Evolutionary conservation across 371 early-diverging fungal genomes (phyloP).

Genomic region (Coemansia sp.): DNA sequence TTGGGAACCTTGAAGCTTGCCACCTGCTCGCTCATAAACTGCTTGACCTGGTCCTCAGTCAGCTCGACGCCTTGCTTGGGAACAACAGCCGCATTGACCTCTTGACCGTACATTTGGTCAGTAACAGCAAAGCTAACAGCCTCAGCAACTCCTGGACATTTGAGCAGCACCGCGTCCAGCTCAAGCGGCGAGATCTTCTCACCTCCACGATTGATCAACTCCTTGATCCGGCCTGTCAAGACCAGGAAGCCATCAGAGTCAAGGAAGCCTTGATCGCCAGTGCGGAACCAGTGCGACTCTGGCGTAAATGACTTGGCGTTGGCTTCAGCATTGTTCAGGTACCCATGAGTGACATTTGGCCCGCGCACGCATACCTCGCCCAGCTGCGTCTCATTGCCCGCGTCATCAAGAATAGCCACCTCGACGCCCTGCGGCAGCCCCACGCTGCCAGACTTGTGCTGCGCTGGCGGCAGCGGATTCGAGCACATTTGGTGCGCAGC

Average conservation of each 20-base stretch:
- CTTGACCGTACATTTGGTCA: slow-evolving; percentile 78
- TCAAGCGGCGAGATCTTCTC: slow-evolving; percentile 82
- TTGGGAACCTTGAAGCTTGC: slow-evolving; percentile 80
- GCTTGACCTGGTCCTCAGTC: slow-evolving; percentile 56
- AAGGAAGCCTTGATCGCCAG: slow-evolving; percentile 77
- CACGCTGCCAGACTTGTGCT: slow-evolving; percentile 78
- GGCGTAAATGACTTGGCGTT: slow-evolving; percentile 64
- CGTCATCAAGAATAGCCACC: slow-evolving; percentile 67
- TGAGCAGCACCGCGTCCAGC: slow-evolving; percentile 73
- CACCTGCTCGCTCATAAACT: slow-evolving; percentile 57
- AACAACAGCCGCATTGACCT: slow-evolving; percentile 78
- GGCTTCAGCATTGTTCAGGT: slow-evolving; percentile 79
- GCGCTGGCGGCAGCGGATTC: slow-evolving; percentile 71
- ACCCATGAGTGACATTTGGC: slow-evolving; percentile 72
- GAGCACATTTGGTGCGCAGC: slow-evolving; percentile 88
- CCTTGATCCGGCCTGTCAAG: slow-evolving; percentile 79
- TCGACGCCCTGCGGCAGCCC: slow-evolving; percentile 82
- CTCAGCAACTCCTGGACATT: slow-evolving; percentile 69
- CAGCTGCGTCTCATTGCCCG: slow-evolving; percentile 28
- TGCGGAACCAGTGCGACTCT: slow-evolving; percentile 66
- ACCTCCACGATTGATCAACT: slow-evolving; percentile 78
- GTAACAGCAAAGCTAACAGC: slow-evolving; percentile 76
- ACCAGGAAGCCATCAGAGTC: slow-evolving; percentile 70
- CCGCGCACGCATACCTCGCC: slow-evolving; percentile 89
- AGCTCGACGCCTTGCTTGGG: slow-evolving; percentile 44